Percentiles rank a stretch among this genome's conserved stretches.
These are phyloP conservation scores for Senna tora DNA, from an alignment of 306 rosid species.

Conservation along the genomic window DNA sequence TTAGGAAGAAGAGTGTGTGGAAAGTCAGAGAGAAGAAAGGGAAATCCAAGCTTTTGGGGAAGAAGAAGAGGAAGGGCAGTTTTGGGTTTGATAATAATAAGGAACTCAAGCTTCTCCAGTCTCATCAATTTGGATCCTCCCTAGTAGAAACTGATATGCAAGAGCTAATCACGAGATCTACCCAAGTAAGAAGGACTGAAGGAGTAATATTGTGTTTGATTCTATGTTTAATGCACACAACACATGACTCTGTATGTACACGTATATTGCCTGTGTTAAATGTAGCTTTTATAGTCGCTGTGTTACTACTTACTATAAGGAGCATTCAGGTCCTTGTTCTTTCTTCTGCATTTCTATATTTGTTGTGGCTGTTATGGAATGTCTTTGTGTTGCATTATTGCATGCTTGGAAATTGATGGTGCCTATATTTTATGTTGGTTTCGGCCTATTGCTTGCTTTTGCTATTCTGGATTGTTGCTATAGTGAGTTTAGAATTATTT, in stretches of 20 bases:
- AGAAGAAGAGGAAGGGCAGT: conserved; percentile 55
- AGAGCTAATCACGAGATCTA: conserved; percentile 12
- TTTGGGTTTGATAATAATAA: conserved; percentile 24
- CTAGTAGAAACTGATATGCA: conserved; percentile 19
- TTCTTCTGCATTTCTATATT: conserved; percentile 20
- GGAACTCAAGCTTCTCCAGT: conserved; percentile 39
- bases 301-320: conserved; percentile 12
- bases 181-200: conserved; percentile 53
- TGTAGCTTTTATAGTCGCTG: background rate
- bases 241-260: conserved; percentile 36
- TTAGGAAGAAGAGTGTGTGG: conserved; percentile 78
- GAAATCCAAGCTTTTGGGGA: conserved; percentile 54
- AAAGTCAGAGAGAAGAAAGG: conserved; percentile 80
- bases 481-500: conserved; percentile 24
- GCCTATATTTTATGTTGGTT: conserved; percentile 51
- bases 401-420: conserved; percentile 42
- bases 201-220: conserved; percentile 5
- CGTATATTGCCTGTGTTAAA: conserved; percentile 1
- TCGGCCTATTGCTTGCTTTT: conserved; percentile 23
- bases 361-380: conserved; percentile 25
- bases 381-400: conserved; percentile 38
- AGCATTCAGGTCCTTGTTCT: background rate
- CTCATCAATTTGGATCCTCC: conserved; percentile 27
- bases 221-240: background rate
- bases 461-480: conserved; percentile 26